These are phyloP conservation scores for Exserohilum rostratum DNA, from an alignment of 2,329 filamentous ascomycete species.

Conservation along the genomic window DNA sequence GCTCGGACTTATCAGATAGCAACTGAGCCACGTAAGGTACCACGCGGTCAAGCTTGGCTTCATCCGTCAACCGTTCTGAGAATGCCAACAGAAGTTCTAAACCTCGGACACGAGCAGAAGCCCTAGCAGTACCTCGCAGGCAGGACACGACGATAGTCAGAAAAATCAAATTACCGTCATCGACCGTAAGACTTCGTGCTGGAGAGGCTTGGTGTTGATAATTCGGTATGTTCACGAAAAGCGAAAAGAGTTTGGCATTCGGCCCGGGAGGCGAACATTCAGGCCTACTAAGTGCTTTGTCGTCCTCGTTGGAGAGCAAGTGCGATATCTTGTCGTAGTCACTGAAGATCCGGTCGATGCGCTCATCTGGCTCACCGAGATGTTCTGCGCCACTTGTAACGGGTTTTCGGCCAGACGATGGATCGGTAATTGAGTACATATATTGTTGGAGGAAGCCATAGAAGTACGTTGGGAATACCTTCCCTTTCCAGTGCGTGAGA, in stretches of 20 bases:
- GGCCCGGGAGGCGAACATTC: constrained; percentile 43
- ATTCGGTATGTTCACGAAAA: constrained; percentile 85
- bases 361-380: constrained; percentile 85
- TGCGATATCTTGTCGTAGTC: constrained; percentile 99
- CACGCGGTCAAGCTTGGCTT: constrained; percentile 92
- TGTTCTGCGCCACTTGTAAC: constrained; percentile 73
- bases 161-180: constrained; percentile 93
- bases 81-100: constrained; percentile 93
- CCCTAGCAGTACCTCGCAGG: constrained; percentile 84
- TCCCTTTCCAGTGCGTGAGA: constrained; percentile 86
- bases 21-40: constrained; percentile 87
- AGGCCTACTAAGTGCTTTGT: constrained; percentile 47
- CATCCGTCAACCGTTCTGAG: constrained; percentile 87
- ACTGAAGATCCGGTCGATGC: constrained; percentile 89
- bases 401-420: constrained; percentile 76
- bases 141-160: constrained; percentile 87
- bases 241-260: constrained; percentile 71
- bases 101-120: constrained; percentile 84
- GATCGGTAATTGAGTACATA: constrained; percentile 94
- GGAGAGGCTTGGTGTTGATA: constrained; percentile 73
- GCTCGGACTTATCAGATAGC: constrained; percentile 79
- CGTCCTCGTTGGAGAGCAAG: constrained; percentile 78
- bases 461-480: constrained; percentile 95
- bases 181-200: constrained; percentile 66
- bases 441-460: constrained; percentile 98